Evolutionary conservation across 352 stramenopile genomes (phyloP), one percentile per base, ranked within the genome.

Genomic region (Pythium aristosporum): DNA sequence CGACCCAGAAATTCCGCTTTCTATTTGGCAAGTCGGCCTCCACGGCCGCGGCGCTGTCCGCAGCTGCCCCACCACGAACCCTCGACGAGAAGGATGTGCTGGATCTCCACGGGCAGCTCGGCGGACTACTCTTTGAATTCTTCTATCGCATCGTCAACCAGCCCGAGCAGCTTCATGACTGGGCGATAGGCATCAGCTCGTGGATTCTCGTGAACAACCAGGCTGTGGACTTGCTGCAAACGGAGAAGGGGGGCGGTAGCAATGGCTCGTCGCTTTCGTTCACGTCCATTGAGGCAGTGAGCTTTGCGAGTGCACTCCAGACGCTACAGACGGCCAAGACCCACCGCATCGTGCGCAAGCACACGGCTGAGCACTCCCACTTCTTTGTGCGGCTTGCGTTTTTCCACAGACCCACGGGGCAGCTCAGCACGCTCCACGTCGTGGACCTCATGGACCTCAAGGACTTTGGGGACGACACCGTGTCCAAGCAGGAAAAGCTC

Each of bases 141-240:
- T 91, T 87, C 57, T 61, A 64, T 1, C 50, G 44, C 13, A 3
- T 11, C 10, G 25, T 49, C 34, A 41, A 9, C 25, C 25, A 30
- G 5, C 16, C 36, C 6, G 16, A 37, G 9, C 47, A 53, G 47
- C 34, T 47, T 6, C 12, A 13, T 2, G 62, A 70, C 32, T 91
- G 78, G 80, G 54, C 69, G 44, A 47, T 91, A 2, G 82, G 80
- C 7, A 75, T 89, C 34, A 91, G 82, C 55, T 88, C 78, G 39
- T 91, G 82, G 82, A 77, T 89, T 48, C 64, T 91, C 63, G 77
- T 89, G 13, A 80, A 86, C 65, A 89, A 89, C 59, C 67, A 81
- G 32, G 72, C 69, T 8, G 70, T 87, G 34, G 82, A 89, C 32
- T 56, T 91, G 18, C 60, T 91, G 11, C 76, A 85, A 52, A 23